Percentiles rank a stretch among this genome's conserved stretches.
These are phyloP conservation scores for Eucalyptus sp. DNA, from an alignment of 345 rosid genomes.

Conservation along the genomic window DNA sequence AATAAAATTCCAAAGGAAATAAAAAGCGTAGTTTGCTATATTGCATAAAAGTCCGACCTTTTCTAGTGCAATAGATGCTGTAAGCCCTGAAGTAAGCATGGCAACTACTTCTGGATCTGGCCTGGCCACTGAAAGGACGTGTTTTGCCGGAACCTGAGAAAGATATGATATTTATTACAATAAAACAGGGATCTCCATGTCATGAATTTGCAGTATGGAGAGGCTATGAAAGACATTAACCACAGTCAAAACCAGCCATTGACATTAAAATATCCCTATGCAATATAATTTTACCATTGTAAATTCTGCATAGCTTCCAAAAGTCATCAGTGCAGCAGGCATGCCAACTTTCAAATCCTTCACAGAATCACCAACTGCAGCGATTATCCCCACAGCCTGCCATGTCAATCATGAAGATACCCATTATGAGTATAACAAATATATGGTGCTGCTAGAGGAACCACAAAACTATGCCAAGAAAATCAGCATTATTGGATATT, in stretches of 20 bases:
- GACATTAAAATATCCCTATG: background rate
- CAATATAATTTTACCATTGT: conserved; percentile 20
- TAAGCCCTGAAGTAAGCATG: conserved; percentile 96
- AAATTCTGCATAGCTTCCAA: conserved; percentile 86
- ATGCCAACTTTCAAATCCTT: conserved; percentile 63
- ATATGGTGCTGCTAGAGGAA: background rate
- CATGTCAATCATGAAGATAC: background rate
- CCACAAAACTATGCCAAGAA: background rate
- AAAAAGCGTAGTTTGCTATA: background rate
- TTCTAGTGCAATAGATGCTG: conserved; percentile 87
- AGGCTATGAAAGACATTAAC: background rate
- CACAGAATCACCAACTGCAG: conserved; percentile 79
- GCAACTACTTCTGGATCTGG: conserved; percentile 98
- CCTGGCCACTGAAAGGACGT: conserved; percentile 76
- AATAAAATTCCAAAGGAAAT: background rate
- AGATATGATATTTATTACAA: background rate
- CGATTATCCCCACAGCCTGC: conserved; percentile 87
- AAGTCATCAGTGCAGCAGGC: conserved; percentile 88
- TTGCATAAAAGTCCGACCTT: conserved; percentile 30
- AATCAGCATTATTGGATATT: background rate
- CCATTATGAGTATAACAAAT: background rate
- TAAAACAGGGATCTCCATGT: background rate
- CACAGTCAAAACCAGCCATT: background rate
- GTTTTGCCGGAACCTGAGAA: conserved; percentile 57
- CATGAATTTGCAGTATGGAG: background rate